A percentile compares a stretch with the other conserved stretches of the same genome.
phyloP scores from a whole-genome alignment of 495 filamentous ascomycete genomes.

The Aspergillus sclerotioniger region DNA sequence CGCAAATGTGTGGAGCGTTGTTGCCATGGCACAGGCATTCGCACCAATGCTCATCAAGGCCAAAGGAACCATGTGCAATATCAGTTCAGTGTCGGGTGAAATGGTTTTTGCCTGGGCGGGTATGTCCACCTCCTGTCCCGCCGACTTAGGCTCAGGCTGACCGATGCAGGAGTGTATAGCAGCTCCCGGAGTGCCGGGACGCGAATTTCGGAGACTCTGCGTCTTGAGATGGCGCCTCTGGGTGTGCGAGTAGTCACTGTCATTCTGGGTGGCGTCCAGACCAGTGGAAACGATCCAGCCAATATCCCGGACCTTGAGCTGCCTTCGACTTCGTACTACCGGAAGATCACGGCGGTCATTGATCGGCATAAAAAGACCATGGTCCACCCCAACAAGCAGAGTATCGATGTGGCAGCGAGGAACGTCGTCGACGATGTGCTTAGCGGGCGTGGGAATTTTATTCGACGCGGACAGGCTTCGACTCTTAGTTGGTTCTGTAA shows the following conservation, averaged over 20 bases:
- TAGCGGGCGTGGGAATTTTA: constrained; percentile 8
- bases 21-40: constrained; percentile 42
- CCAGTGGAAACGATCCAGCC: constrained; percentile 17
- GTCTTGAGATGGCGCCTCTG: constrained; percentile 34
- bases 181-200: constrained; percentile 27
- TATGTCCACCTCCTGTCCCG: constrained; percentile 12
- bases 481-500: constrained; percentile 23
- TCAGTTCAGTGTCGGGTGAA: constrained; percentile 23
- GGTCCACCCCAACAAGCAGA: constrained; percentile 21
- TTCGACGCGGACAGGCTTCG: constrained; percentile 22
- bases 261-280: constrained; percentile 20
- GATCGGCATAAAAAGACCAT: constrained; percentile 22
- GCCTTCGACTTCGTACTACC: constrained; percentile 20
- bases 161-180: constrained; percentile 21
- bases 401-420: constrained; percentile 17
- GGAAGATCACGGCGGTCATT: constrained; percentile 15
- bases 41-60: constrained; percentile 39
- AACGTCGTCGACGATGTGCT: constrained; percentile 24
- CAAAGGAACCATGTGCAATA: constrained; percentile 29
- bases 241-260: constrained; percentile 30
- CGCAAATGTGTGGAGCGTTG: constrained; percentile 37
- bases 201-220: constrained; percentile 27
- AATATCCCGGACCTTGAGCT: constrained; percentile 21
- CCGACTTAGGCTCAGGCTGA: neutral
- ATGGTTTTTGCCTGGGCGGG: constrained; percentile 25